Base-by-base conservation (phyloP, 106 monocot species). In the Acorus calamus region DNA sequence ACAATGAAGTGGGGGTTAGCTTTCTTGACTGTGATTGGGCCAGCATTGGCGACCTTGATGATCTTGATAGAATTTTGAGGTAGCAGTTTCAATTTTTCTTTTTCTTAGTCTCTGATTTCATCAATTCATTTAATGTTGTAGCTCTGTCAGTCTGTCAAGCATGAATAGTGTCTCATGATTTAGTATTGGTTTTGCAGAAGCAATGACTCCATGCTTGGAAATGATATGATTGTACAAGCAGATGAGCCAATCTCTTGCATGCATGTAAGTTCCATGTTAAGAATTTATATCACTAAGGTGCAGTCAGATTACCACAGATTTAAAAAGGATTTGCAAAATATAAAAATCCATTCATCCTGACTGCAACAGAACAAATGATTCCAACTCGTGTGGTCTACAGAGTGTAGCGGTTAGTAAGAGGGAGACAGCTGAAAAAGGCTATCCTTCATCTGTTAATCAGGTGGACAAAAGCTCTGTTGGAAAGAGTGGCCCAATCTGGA, bases 11-110 rank as follows among this genome's bases (percentile, higher is more conserved):
- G 54, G 47, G 52, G 46, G 65, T 41, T 14, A 74, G 60, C 53
- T 74, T 66, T 74, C 74, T 74, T 8, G 57, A 74, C 59, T 74
- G 66, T 51, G 74, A 74, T 48, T 74, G 74, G 74, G 59, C 58
- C 41, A 74, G 60, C 14, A 74, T 74, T 46, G 59, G 60, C 53
- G 60, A 74, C 6, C 61, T 74, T 67, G 73, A 73, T 60, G 73
- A 73, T 12, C 50, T 73, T 66, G 74, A 74, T 67, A 47, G 74
- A 61, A 66, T 74, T 8, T 66, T 74, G 45, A 74, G 74, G 74
- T 74, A 52, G 61, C 14, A 11, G 49, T 57, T 10, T 64, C 50
- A 56, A 28, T 44, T 43, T 13, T 8, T 41, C 2, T 56, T 63
- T 56, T 45, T 10, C 7, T 14, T 28, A 28, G 61, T 8, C 52